Conservation (phyloP, 148 eudicot genomes). For the Spergularia bocconei region DNA sequence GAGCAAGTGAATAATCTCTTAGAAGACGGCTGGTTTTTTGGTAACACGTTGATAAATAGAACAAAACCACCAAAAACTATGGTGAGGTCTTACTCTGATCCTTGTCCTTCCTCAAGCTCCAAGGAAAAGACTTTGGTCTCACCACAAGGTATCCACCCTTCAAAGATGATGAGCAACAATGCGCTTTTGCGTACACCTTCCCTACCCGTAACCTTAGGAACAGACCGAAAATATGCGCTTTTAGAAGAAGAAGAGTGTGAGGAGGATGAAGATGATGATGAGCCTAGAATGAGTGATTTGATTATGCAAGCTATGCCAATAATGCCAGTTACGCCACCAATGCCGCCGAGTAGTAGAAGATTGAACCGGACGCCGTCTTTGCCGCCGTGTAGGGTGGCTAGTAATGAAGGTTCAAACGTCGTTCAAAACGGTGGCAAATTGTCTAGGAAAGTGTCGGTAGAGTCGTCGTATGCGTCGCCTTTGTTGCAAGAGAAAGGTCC, state of each 20-base stretch:
- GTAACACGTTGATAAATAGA: slow-evolving; percentile 38
- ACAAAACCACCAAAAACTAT: slow-evolving; percentile 33
- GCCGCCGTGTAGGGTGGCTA: slow-evolving; percentile 32
- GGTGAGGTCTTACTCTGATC: slow-evolving; percentile 50
- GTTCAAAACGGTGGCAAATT: slow-evolving; percentile 6
- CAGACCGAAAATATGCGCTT: slow-evolving; percentile 7
- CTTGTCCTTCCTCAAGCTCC: slow-evolving; percentile 31
- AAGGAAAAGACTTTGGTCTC: neutral
- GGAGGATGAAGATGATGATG: slow-evolving; percentile 49
- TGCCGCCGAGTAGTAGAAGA: slow-evolving; percentile 3
- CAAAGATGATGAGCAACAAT: slow-evolving; percentile 13
- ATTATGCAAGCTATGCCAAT: slow-evolving; percentile 70
- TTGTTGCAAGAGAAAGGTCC: slow-evolving; percentile 29
- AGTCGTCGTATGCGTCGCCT: slow-evolving; percentile 2
- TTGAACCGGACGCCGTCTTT: slow-evolving; percentile 34
- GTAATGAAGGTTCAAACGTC: slow-evolving; percentile 1
- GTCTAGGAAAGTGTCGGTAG: slow-evolving; percentile 21
- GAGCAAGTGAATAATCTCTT: slow-evolving; percentile 37
- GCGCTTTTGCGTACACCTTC: slow-evolving; percentile 42
- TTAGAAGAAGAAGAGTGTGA: slow-evolving; percentile 12
- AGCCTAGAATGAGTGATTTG: slow-evolving; percentile 63
- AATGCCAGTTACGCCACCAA: neutral
- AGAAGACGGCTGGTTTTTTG: slow-evolving; percentile 67
- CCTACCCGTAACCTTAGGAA: slow-evolving; percentile 31
- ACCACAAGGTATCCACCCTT: neutral